A percentile compares a stretch with the other conserved stretches of the same genome.
These are phyloP conservation scores for Mangifera indica DNA, from an alignment of 345 rosid species.

Conservation along the genomic window DNA sequence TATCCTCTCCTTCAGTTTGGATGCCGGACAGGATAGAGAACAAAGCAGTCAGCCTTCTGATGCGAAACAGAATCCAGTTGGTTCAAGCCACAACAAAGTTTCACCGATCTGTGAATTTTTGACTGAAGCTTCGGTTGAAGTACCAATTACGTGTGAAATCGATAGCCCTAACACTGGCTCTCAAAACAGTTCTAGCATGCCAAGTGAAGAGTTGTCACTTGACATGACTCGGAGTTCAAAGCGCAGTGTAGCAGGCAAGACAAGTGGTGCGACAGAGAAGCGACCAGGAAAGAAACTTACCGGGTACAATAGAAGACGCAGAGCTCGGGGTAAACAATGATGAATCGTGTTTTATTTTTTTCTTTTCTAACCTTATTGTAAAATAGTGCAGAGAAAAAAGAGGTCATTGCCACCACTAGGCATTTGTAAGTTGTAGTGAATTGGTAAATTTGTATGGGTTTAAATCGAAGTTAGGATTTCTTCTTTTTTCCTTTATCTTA, in stretches of 20 bases:
- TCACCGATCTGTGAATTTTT: slow-evolving; percentile 26
- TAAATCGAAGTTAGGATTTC: not conserved
- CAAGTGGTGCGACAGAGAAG: slow-evolving; percentile 31
- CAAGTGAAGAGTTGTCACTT: slow-evolving; percentile 40
- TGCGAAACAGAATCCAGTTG: slow-evolving; percentile 27
- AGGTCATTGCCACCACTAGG: not conserved
- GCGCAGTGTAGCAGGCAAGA: slow-evolving; percentile 32
- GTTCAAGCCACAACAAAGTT: slow-evolving; percentile 21
- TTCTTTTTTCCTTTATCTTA: not conserved
- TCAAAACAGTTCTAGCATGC: slow-evolving; percentile 52
- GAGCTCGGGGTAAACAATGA: slow-evolving; percentile 43
- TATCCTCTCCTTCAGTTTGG: slow-evolving; percentile 40
- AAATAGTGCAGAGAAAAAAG: slow-evolving; percentile 16
- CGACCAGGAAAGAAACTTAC: slow-evolving; percentile 41
- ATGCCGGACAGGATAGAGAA: slow-evolving; percentile 35
- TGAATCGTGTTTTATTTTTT: not conserved
- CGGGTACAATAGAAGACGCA: slow-evolving; percentile 44
- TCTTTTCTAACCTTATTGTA: slow-evolving; percentile 14
- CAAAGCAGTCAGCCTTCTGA: slow-evolving; percentile 29
- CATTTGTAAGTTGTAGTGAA: slow-evolving; percentile 11
- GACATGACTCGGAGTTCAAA: slow-evolving; percentile 29
- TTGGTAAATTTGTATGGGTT: not conserved
- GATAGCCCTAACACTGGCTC: slow-evolving; percentile 41
- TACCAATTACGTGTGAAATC: slow-evolving; percentile 32
- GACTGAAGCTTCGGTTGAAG: slow-evolving; percentile 49